Evolutionary conservation across 305 asterid species (phyloP).

Genomic region (Fraxinus paxiana): DNA sequence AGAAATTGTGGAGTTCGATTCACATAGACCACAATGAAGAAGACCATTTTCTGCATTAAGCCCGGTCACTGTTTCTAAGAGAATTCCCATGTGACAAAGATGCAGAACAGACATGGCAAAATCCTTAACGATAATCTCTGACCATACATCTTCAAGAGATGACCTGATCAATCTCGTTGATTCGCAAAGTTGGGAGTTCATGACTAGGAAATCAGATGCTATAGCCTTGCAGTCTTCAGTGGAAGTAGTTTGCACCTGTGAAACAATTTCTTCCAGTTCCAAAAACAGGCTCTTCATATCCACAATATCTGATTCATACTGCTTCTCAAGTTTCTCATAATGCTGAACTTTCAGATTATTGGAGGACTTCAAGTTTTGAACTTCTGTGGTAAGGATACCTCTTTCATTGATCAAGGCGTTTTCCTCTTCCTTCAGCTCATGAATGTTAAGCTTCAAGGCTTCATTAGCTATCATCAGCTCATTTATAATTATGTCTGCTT

Average conservation of each 20-base stretch:
- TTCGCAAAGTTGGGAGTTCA: constrained; percentile 54
- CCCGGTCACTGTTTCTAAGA: constrained; percentile 71
- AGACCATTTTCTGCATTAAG: constrained; percentile 86
- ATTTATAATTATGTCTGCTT: constrained; percentile 87
- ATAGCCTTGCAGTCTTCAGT: constrained; percentile 46
- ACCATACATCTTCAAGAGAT: constrained; percentile 84
- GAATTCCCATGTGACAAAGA: constrained; percentile 87
- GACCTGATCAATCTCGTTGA: constrained; percentile 52
- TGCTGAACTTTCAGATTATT: constrained; percentile 49
- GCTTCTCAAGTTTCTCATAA: constrained; percentile 44
- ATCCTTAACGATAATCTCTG: constrained; percentile 80
- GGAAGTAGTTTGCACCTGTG: constrained; percentile 44
- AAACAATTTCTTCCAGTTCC: constrained; percentile 65
- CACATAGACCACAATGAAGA: constrained; percentile 70
- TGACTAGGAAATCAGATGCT: constrained; percentile 43
- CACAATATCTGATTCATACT: constrained; percentile 48
- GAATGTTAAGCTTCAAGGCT: constrained; percentile 62
- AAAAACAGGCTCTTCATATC: constrained; percentile 41
- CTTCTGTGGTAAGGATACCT: constrained; percentile 43
- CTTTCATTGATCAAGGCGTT: constrained; percentile 39
- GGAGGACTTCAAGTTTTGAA: constrained; percentile 53
- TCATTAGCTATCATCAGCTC: constrained; percentile 86
- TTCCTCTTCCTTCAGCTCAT: constrained; percentile 54
- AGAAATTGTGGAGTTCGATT: constrained; percentile 62
- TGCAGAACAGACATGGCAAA: constrained; percentile 82